Evolutionary conservation across 495 filamentous ascomycete species (phyloP).

Genomic region (Penicillium antarcticum): DNA sequence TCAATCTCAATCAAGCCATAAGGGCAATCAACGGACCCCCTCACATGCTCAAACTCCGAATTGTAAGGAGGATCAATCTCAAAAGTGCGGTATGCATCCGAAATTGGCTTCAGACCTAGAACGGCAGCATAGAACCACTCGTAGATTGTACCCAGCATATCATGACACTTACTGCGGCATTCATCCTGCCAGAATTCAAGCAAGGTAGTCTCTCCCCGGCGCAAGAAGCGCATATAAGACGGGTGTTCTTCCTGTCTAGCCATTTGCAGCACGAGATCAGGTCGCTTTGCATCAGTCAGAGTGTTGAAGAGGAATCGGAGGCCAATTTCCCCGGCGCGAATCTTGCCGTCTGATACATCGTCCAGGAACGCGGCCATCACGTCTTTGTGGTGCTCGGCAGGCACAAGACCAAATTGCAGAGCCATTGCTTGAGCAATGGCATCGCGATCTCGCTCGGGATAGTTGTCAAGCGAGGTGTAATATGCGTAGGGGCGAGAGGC

Average conservation of each 20-base stretch:
- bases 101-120: conserved; percentile 21
- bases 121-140: conserved; percentile 28
- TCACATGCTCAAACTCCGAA: conserved; percentile 22
- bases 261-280: conserved; percentile 26
- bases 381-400: conserved; percentile 14
- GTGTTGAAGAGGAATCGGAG: conserved; percentile 26
- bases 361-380: conserved; percentile 24
- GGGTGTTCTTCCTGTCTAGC: conserved; percentile 29
- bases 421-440: conserved; percentile 25
- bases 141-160: conserved; percentile 32
- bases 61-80: conserved; percentile 18
- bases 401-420: conserved; percentile 22
- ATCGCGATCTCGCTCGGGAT: conserved; percentile 18
- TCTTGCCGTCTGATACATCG: conserved; percentile 17
- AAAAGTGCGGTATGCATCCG: conserved; percentile 20
- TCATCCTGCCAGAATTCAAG: conserved; percentile 30
- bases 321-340: conserved; percentile 27
- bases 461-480: conserved; percentile 26
- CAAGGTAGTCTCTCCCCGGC: conserved; percentile 25
- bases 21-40: conserved; percentile 24
- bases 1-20: conserved; percentile 22
- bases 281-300: conserved; percentile 20
- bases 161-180: conserved; percentile 28
- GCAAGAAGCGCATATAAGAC: conserved; percentile 29
- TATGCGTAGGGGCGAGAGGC: conserved; percentile 12